Evolutionary conservation across 352 stramenopile species (phyloP).

Genomic region (Phytophthora hibernalis): DNA sequence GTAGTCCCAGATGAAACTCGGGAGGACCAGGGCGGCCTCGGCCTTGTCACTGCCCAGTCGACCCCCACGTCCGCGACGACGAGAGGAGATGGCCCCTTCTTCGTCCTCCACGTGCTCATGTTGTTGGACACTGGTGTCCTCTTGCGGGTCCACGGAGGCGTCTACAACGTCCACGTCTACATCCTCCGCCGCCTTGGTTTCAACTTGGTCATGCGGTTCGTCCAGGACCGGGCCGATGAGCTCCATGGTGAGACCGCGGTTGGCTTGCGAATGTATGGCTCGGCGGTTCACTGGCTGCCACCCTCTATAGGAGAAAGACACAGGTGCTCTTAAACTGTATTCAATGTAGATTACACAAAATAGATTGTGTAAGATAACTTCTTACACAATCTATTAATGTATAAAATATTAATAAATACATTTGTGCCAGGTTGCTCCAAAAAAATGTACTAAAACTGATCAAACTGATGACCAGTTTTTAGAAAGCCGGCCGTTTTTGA

Average conservation of each 20-base stretch:
- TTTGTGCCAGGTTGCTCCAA: too few species aligned
- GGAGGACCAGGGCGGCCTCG: conserved; percentile 70
- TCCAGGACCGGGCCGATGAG: conserved; percentile 9
- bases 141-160: background rate
- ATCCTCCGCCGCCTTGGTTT: background rate
- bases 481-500: too few species aligned
- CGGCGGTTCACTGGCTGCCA: conserved; percentile 23
- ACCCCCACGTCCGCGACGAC: conserved; percentile 18
- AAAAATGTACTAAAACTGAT: too few species aligned
- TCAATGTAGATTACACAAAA: too few species aligned
- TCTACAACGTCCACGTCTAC: background rate
- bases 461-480: too few species aligned
- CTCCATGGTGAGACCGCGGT: conserved; percentile 31
- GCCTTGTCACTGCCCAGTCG: conserved; percentile 56
- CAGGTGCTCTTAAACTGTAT: too few species aligned
- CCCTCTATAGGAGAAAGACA: too few species aligned
- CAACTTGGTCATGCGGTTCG: conserved; percentile 20
- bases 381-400: too few species aligned
- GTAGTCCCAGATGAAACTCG: conserved; percentile 88
- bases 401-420: too few species aligned
- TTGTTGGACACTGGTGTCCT: background rate
- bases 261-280: conserved; percentile 34
- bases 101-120: conserved; percentile 6
- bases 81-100: background rate
- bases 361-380: too few species aligned